These are phyloP conservation scores for Cryphonectria nitschkei DNA, from an alignment of 2,329 filamentous ascomycete species.

Conservation along the genomic window DNA sequence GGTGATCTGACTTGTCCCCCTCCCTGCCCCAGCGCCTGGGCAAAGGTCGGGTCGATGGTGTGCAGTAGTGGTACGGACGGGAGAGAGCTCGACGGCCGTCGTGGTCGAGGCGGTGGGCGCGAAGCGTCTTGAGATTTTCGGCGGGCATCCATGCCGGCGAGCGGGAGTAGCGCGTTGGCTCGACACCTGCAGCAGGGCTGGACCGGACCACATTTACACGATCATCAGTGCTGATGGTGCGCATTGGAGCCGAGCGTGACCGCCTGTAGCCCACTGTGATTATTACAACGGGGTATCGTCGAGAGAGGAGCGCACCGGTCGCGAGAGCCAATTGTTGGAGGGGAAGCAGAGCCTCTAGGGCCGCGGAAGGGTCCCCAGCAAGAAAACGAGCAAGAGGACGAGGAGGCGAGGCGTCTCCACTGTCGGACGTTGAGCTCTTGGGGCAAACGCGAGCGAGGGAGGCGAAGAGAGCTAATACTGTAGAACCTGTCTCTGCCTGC, in stretches of 20 bases:
- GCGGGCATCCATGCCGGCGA: constrained; percentile 29
- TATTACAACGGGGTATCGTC: constrained; percentile 3
- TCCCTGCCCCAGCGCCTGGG: constrained; percentile 17
- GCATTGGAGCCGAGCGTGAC: constrained; percentile 28
- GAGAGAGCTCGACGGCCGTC: constrained; percentile 28
- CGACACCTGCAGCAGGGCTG: constrained; percentile 19
- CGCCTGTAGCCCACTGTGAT: constrained; percentile 22
- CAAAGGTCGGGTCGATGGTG: constrained; percentile 26
- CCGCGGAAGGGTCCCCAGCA: constrained; percentile 8
- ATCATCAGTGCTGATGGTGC: constrained; percentile 20
- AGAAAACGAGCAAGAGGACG: background rate
- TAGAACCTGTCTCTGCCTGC: background rate
- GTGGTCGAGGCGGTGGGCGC: constrained; percentile 27
- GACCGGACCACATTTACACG: constrained; percentile 25
- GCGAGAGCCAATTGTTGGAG: constrained; percentile 12
- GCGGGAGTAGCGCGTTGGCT: constrained; percentile 17
- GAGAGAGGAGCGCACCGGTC: constrained; percentile 1
- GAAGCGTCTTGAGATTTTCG: constrained; percentile 29
- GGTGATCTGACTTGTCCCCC: constrained; percentile 12
- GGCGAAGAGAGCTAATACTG: constrained; percentile 2
- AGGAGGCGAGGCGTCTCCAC: constrained; percentile 11
- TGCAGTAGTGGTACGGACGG: constrained; percentile 26
- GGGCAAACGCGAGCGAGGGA: background rate
- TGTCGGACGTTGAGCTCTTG: constrained; percentile 2
- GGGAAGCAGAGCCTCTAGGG: constrained; percentile 7